Evolutionary conservation across 164 flowering plant species (phyloP), one percentile per base, ranked within the genome.

Genomic region (Vitis riparia): DNA sequence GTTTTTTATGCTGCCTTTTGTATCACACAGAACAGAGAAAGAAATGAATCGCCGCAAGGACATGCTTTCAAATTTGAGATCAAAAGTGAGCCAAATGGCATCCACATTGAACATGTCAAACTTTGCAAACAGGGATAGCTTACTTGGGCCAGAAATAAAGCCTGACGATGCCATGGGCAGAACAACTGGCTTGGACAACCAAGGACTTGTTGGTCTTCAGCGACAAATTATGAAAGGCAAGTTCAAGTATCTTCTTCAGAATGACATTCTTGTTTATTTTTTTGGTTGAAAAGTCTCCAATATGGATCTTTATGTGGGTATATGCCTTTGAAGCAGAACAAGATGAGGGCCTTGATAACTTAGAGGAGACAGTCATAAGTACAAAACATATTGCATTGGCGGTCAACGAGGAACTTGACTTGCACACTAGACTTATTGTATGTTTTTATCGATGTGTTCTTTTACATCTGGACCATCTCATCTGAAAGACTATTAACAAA

Each of bases 381-480:
- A 88, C 97, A 47, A 93, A 91, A 76, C 98, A 91, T 76, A 89
- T 91, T 74, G 97, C 97, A 50, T 69, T 91, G 76, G 91, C 97
- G 27, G 90, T 93, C 62, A 91, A 93, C 74, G 97, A 91, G 77
- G 98, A 93, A 68, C 88, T 93, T 60, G 82, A 80, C 78, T 82
- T 93, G 8, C 97, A 91, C 74, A 82, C 91, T 51, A 81, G 90
- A 67, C 90, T 93, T 16, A 78, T 91, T 71, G 98, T 94, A 85
- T 69, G 91, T 12, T 68, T 73, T 73, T 14, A 9, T 50, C 13
- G 12, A 37, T 63, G 51, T 58, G 1, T 51, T 6, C 8, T 4
- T 66, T 44, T 37, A 10, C 10, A 49, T 37, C 55, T 57, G 5
- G 9, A 17, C 23, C 7, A 59, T 64, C 60, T 29, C 15, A 10